Conservation (phyloP, 495 filamentous ascomycete species). For the Penicillium taxi region DNA sequence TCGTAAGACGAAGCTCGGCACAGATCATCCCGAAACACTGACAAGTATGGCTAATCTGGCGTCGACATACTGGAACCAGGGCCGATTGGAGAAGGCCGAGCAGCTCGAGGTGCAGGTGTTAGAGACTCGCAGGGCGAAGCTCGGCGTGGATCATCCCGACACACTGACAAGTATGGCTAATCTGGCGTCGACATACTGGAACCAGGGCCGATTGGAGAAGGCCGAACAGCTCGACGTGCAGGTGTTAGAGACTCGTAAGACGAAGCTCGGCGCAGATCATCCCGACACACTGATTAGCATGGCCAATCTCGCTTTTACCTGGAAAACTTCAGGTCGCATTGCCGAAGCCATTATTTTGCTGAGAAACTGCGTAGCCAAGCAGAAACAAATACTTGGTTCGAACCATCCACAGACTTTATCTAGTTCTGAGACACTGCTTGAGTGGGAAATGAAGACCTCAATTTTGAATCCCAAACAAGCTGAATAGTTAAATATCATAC, state of each 20-base stretch:
- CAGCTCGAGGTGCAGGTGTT: not conserved
- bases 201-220: conserved; percentile 1
- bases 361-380: not conserved
- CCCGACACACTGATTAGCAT: conserved; percentile 27
- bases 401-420: not conserved
- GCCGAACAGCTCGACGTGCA: conserved; percentile 1
- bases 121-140: not conserved
- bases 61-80: not conserved
- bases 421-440: not conserved
- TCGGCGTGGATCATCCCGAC: not conserved
- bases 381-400: not conserved
- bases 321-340: conserved; percentile 1
- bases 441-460: too few relatives aligned
- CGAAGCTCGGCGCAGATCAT: conserved; percentile 26
- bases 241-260: conserved; percentile 5
- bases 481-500: too few relatives aligned
- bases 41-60: not conserved
- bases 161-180: not conserved
- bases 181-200: not conserved
- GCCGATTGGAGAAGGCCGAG: not conserved
- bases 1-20: not conserved
- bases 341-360: not conserved
- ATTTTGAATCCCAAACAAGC: too few relatives aligned
- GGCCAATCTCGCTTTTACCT: conserved; percentile 17
- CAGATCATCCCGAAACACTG: not conserved